Base-by-base conservation (phyloP, 495 filamentous ascomycete genomes). In the Melanomma pulvis-pyrius region DNA sequence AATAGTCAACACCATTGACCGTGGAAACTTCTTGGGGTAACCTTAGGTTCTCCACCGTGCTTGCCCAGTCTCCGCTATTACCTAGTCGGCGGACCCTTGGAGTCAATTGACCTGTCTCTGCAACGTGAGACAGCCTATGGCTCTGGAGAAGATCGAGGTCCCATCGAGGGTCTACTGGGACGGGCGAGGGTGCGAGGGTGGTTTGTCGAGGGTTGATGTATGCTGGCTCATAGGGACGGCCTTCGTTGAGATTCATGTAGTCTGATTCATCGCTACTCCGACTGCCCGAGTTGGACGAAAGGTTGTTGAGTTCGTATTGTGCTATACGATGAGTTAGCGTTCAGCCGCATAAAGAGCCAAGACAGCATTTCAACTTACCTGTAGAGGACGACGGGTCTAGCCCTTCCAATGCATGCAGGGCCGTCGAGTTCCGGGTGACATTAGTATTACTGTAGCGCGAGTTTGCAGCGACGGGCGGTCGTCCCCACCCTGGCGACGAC, bases 61-160 rank as follows among this genome's bases (percentile, higher is more conserved):
- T 64, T 13, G 74, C 69, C 50, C 55, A 70, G 34, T 76, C 72
- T 25, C 39, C 51, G 62, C 73, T 74, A 34, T 60, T 59, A 13
- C 59, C 65, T 29, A 70, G 66, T 46, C 58, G 63, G 24, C 75
- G 71, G 29, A 70, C 60, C 22, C 79, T 73, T 2, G 79, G 79
- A 22, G 74, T 75, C 22, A 82, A 74, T 51, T 81, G 78, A 26
- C 80, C 80, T 21, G 72, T 78, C 61, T 82, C 80, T n/a, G 80
- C 79, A 39, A 77, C 74, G 51, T 80, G 79, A 5, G 80, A 80
- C 19, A 75, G 46, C 13, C 77, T 74, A 55, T 79, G 77, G 50
- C 66, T 81, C 24, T 78, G 69, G 30, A 80, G 75, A 26, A 77
- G 59, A 30, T 79, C 73, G 5, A 81, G 63, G 51, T 80, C 75